These are phyloP conservation scores for Uncinocarpus reesii DNA, from an alignment of 2,329 filamentous ascomycete species.

Conservation along the genomic window DNA sequence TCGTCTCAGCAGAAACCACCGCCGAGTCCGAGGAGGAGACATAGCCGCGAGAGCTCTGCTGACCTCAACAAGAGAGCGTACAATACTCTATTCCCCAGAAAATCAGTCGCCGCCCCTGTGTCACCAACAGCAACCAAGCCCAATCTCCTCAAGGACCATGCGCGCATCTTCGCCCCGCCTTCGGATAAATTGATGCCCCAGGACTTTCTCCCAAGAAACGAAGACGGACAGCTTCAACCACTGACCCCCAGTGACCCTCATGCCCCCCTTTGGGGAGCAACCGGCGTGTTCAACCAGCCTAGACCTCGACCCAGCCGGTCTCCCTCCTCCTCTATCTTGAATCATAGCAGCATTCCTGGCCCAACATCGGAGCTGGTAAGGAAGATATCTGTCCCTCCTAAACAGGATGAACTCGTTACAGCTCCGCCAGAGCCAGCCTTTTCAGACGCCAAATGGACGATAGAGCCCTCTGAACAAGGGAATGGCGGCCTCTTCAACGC, in stretches of 20 bases:
- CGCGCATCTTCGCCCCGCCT: slow-evolving; percentile 30
- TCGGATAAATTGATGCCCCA: slow-evolving; percentile 22
- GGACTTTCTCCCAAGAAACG: slow-evolving; percentile 14
- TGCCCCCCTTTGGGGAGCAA: slow-evolving; percentile 63
- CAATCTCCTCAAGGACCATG: slow-evolving; percentile 16
- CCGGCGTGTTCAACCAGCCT: slow-evolving; percentile 61
- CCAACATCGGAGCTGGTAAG: slow-evolving; percentile 13
- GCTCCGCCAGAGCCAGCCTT: slow-evolving; percentile 42
- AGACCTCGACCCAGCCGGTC: slow-evolving; percentile 62
- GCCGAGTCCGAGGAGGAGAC: slow-evolving; percentile 10
- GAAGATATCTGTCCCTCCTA: slow-evolving; percentile 9
- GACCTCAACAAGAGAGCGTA: slow-evolving; percentile 21
- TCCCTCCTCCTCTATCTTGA: slow-evolving; percentile 64
- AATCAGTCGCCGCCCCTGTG: slow-evolving; percentile 10
- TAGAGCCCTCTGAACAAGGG: slow-evolving; percentile 77
- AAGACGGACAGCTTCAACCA: slow-evolving; percentile 33
- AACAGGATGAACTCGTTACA: slow-evolving; percentile 12
- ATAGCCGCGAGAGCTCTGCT: slow-evolving; percentile 13
- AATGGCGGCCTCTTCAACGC: slow-evolving; percentile 89
- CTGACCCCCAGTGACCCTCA: slow-evolving; percentile 63
- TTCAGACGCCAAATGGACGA: slow-evolving; percentile 67
- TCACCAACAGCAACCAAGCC: slow-evolving; percentile 1
- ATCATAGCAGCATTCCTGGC: slow-evolving; percentile 41
- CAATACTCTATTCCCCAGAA: slow-evolving; percentile 30
- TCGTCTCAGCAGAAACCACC: neutral